Conservation (phyloP, 2,329 filamentous ascomycete genomes). For the Purpureocillium takamizusanense region DNA sequence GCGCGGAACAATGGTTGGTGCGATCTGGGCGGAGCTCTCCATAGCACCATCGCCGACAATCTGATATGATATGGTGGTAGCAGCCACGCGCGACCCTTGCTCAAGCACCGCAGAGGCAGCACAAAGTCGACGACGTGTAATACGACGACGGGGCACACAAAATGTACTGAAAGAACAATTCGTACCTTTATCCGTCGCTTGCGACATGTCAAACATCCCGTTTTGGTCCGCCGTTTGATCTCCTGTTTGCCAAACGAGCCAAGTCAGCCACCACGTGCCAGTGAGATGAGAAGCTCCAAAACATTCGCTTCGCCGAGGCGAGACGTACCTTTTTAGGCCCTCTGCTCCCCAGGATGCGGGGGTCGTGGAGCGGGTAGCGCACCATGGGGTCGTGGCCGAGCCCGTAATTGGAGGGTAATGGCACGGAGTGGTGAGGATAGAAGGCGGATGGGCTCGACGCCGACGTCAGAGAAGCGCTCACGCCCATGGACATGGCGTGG, state of each 20-base stretch:
- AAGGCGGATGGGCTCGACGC: slow-evolving; percentile 27
- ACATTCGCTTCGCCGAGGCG: background rate
- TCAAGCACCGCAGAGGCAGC: too few relatives aligned
- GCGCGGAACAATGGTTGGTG: slow-evolving; percentile 2
- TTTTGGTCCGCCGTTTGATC: slow-evolving; percentile 55
- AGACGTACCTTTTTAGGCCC: slow-evolving; percentile 48
- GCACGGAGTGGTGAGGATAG: slow-evolving; percentile 30
- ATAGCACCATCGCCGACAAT: too few relatives aligned
- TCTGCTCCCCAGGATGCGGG: slow-evolving; percentile 36
- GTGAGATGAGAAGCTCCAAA: background rate
- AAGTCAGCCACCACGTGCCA: background rate
- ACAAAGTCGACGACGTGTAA: too few relatives aligned
- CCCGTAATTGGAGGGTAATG: slow-evolving; percentile 25
- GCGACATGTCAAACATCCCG: slow-evolving; percentile 53
- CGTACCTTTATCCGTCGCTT: slow-evolving; percentile 53
- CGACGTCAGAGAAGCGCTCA: slow-evolving; percentile 20
- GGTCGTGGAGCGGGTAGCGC: slow-evolving; percentile 40
- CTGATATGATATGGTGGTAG: too few relatives aligned
- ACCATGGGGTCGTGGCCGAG: slow-evolving; percentile 33
- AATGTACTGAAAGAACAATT: slow-evolving; percentile 1
- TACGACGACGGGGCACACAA: too few relatives aligned
- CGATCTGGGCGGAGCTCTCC: background rate
- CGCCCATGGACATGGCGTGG: slow-evolving; percentile 26
- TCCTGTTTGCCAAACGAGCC: slow-evolving; percentile 29
- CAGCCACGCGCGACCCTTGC: too few relatives aligned